Percentiles rank a stretch among this genome's conserved stretches.
Conservation (phyloP, 768 basidiomycete genomes). For the Coprinellus micaceus region DNA sequence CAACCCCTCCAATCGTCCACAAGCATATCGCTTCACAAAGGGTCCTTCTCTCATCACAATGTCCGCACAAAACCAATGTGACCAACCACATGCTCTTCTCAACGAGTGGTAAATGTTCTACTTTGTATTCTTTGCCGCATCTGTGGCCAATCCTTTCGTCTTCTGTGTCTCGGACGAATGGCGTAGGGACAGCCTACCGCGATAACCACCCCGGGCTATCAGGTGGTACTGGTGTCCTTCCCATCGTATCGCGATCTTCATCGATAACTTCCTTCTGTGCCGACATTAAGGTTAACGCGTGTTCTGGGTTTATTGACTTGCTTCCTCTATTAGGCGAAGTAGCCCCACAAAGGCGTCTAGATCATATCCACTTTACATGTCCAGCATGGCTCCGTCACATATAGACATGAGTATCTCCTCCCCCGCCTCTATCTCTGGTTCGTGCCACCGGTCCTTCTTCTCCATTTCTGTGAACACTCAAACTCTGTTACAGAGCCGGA, state of each 20-base stretch:
- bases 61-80: conserved; percentile 10
- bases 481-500: not conserved
- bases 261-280: conserved; percentile 6
- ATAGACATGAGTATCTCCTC: conserved; percentile 4
- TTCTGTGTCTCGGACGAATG: conserved; percentile 3
- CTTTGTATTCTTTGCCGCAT: not conserved
- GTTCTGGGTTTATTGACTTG: conserved; percentile 5
- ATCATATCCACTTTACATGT: not conserved
- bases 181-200: not conserved
- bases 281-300: conserved; percentile 9
- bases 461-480: not conserved
- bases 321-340: conserved; percentile 9
- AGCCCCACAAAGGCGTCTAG: conserved; percentile 4
- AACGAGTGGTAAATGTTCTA: conserved; percentile 14
- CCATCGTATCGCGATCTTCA: conserved; percentile 2
- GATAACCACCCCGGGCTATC: conserved; percentile 1
- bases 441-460: conserved; percentile 1
- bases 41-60: not conserved
- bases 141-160: not conserved
- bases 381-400: conserved; percentile 1
- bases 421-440: not conserved
- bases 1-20: not conserved
- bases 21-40: not conserved
- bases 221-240: not conserved
- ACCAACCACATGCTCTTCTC: conserved; percentile 15